These are phyloP conservation scores for Anaeromyces robustus DNA, from an alignment of 192 early-diverging fungal genomes.

Conservation along the genomic window DNA sequence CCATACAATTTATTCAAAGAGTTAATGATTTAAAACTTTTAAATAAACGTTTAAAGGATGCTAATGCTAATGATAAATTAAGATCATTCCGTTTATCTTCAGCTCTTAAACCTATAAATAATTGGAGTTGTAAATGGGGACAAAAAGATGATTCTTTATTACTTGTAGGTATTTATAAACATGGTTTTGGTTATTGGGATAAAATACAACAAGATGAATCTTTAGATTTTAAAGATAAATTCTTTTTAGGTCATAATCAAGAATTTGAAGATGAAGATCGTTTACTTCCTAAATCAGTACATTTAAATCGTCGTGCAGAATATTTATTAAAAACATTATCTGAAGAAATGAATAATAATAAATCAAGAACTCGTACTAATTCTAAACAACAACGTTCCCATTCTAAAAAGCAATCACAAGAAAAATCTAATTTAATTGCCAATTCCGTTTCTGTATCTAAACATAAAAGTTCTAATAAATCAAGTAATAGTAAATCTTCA, in stretches of 20 bases:
- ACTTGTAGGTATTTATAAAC: conserved; percentile 79
- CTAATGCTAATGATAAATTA: conserved; percentile 23
- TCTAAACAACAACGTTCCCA: background rate
- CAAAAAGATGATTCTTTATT: conserved; percentile 90
- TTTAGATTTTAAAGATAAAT: conserved; percentile 70
- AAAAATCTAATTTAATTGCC: background rate
- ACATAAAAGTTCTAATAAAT: background rate
- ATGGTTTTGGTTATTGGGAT: conserved; percentile 88
- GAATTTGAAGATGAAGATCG: conserved; percentile 20
- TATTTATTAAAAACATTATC: conserved; percentile 70
- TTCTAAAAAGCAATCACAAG: background rate
- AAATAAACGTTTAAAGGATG: conserved; percentile 31
- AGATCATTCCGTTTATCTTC: conserved; percentile 61
- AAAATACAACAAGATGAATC: conserved; percentile 62
- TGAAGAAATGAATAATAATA: background rate
- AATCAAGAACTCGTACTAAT: background rate
- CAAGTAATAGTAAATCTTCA: background rate
- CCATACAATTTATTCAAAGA: conserved; percentile 57
- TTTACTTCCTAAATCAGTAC: conserved; percentile 61
- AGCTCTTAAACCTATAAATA: conserved; percentile 65
- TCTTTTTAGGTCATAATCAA: conserved; percentile 45
- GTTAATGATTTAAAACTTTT: conserved; percentile 57
- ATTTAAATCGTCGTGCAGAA: conserved; percentile 77
- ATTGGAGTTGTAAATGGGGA: conserved; percentile 76
- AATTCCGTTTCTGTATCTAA: background rate